A percentile compares a stretch with the other conserved stretches of the same genome.
phyloP scores from a whole-genome alignment of 139 green algal genomes.

The Chlamydomonas sp. region DNA sequence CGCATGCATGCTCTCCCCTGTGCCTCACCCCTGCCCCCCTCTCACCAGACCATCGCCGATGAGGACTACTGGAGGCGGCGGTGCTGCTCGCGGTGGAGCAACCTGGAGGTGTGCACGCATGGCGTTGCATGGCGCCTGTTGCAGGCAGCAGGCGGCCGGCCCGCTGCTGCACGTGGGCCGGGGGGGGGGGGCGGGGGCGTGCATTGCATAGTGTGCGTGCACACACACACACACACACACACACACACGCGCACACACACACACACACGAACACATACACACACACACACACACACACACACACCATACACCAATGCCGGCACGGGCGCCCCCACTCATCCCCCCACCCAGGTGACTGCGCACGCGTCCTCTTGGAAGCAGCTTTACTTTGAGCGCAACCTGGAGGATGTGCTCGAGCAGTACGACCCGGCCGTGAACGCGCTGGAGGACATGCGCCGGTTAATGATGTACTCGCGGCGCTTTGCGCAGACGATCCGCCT shows the following conservation, averaged over 20 bases:
- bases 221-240: neutral
- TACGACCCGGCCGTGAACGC: conserved; percentile 42
- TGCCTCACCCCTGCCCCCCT: neutral
- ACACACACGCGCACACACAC: no score
- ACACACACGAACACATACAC: no score
- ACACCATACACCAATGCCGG: no score
- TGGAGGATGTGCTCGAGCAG: conserved; percentile 62
- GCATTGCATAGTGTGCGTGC: neutral
- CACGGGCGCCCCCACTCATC: no score
- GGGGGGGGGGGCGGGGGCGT: neutral
- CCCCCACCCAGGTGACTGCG: conserved; percentile 28
- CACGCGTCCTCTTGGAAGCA: conserved; percentile 75
- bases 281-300: no score
- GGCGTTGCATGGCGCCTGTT: no score
- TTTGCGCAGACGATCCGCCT: conserved; percentile 67
- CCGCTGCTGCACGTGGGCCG: neutral
- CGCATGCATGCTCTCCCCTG: neutral
- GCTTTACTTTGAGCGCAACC: conserved; percentile 73
- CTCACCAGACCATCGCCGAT: conserved; percentile 45
- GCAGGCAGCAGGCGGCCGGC: no score
- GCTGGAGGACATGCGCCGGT: conserved; percentile 43
- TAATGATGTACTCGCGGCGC: conserved; percentile 53
- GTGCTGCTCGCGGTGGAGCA: conserved; percentile 50
- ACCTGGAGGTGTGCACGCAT: conserved; percentile 43
- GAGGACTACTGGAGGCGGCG: conserved; percentile 68